Base-by-base conservation (phyloP, 2,329 filamentous ascomycete species). In the Nannizziopsis barbatae region DNA sequence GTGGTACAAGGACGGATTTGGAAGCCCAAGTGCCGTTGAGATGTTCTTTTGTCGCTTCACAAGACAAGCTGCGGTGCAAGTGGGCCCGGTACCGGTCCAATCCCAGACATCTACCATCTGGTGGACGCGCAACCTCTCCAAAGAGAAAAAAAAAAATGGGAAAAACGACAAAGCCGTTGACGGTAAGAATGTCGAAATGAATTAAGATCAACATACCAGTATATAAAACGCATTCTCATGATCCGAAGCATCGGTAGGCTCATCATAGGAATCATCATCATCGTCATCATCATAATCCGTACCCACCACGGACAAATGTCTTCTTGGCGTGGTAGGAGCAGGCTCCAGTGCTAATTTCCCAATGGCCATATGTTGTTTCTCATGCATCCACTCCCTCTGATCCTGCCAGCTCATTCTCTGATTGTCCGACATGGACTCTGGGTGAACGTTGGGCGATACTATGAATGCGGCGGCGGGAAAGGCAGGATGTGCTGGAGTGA, bases 181-280 rank as follows among this genome's bases (percentile, higher is more conserved):
- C n/a, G n/a, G n/a, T n/a, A n/a, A n/a, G n/a, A n/a, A 4, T 27
- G 22, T 27, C 7, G 22, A 27, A 27, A 7, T 27, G 3, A 7
- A 14, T 27, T 7, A 42, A 18, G 10, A 32, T 8, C 15, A 14
- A 52, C 58, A 45, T 53, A 72, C 69, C 53, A 72, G 56, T 54
- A 72, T 66, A 54, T 69, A 59, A 14, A 71, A 57, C n/a, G 69
- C 68, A 63, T 71, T 68, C 50, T 69, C 57, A 46, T 56, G 50
- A 20, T 42, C 43, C 17, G 50, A 52, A 5, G 35, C 45, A 44
- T 57, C 54, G 11, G 50, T 52, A 51, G 53, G 58, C 44, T 54
- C 14, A 57, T 44, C 42, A 12, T 52, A 50, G 15, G 52, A 49
- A 22, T 59, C 53, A 12, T 62, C 50, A 6, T 59, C 58, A 3